Evolutionary conservation across 1,284 basidiomycete genomes (phyloP).

Genomic region (Marasmius sp.): DNA sequence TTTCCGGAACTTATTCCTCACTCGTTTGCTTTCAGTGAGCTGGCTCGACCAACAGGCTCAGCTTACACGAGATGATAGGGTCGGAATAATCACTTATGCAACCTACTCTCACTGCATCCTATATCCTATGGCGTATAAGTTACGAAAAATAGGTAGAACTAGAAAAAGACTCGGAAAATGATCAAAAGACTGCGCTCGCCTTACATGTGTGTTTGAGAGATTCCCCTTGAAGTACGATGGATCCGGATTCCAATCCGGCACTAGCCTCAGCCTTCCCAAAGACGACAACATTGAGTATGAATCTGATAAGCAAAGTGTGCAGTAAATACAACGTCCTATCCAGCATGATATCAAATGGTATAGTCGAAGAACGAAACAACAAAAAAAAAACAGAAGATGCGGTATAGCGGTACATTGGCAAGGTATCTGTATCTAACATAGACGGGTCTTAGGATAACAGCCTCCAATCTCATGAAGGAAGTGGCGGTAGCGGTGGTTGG

Average conservation of each 20-base stretch:
- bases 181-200: conserved; percentile 31
- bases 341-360: neutral
- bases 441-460: neutral
- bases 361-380: neutral
- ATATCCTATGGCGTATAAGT: neutral
- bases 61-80: conserved; percentile 9
- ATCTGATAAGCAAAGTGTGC: neutral
- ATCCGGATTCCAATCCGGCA: too few relatives aligned
- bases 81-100: neutral
- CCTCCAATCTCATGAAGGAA: conserved; percentile 21
- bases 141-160: conserved; percentile 52
- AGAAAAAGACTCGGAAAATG: conserved; percentile 62
- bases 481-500: conserved; percentile 25
- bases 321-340: neutral
- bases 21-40: conserved; percentile 3
- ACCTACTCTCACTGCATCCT: neutral
- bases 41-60: conserved; percentile 1
- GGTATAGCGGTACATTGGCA: neutral
- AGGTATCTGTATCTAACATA: conserved; percentile 9
- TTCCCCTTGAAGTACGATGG: too few relatives aligned
- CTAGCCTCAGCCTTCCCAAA: too few relatives aligned
- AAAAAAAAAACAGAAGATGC: neutral
- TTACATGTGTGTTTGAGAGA: neutral
- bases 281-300: too few relatives aligned
- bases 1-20: neutral